Evolutionary conservation across 2,329 filamentous ascomycete genomes (phyloP).

Genomic region (Sporothrix inflata): DNA sequence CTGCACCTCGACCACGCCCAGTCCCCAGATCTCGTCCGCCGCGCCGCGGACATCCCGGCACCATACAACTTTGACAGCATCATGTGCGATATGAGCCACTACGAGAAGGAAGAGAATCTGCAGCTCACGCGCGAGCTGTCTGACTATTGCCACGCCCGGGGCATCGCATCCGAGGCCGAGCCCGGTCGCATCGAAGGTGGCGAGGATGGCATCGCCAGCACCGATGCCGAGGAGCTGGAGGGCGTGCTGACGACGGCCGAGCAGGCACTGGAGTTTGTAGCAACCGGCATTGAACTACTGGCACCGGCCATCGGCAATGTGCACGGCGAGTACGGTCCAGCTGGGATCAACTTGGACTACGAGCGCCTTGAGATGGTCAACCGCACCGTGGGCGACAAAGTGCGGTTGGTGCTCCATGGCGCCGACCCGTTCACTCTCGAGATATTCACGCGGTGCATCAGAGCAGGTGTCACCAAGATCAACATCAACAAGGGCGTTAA

Average conservation of each 20-base stretch:
- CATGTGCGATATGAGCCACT: conserved; percentile 75
- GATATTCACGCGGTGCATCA: conserved; percentile 51
- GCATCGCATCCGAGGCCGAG: conserved; percentile 70
- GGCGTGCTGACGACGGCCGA: conserved; percentile 65
- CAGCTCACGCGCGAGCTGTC: conserved; percentile 63
- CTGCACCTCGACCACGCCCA: conserved; percentile 71
- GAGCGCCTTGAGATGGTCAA: conserved; percentile 52
- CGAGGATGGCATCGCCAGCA: conserved; percentile 73
- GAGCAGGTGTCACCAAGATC: conserved; percentile 51
- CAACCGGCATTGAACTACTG: conserved; percentile 72
- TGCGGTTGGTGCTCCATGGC: conserved; percentile 53
- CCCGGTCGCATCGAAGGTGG: conserved; percentile 61
- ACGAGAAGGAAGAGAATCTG: conserved; percentile 69
- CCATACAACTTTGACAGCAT: conserved; percentile 66
- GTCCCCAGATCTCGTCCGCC: conserved; percentile 62
- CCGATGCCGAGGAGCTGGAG: conserved; percentile 46
- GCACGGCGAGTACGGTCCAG: conserved; percentile 71
- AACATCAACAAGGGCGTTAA: conserved; percentile 59
- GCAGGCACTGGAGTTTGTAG: conserved; percentile 71
- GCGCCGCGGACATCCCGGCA: conserved; percentile 58
- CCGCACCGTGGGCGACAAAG: conserved; percentile 48
- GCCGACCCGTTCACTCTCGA: conserved; percentile 50
- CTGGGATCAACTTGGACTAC: conserved; percentile 66
- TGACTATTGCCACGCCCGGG: conserved; percentile 63
- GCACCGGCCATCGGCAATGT: conserved; percentile 78